Conservation (phyloP, 306 rosid species). For the Geum urbanum region DNA sequence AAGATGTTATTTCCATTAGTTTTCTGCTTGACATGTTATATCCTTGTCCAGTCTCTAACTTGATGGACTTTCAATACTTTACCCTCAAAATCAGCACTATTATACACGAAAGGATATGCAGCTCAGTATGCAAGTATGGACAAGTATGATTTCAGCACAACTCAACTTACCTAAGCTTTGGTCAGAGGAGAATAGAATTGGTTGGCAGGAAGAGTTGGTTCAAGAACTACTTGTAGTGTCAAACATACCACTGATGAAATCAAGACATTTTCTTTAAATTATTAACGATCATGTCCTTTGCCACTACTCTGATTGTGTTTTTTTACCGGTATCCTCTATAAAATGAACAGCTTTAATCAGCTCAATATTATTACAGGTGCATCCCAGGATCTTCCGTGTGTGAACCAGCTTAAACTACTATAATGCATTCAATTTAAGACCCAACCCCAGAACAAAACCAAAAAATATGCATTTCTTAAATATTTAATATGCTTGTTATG, state of each 20-base stretch:
- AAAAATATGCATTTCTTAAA: too few relatives aligned
- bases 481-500: background rate
- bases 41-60: background rate
- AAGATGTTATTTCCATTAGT: background rate
- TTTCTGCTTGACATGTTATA: background rate
- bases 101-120: background rate
- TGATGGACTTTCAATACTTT: background rate
- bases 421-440: background rate
- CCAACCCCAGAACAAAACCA: too few relatives aligned
- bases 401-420: background rate
- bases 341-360: background rate
- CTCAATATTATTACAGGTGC: conserved; percentile 2
- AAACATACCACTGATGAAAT: background rate
- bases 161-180: background rate
- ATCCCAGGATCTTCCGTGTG: background rate
- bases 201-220: background rate
- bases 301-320: background rate
- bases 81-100: background rate
- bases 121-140: background rate
- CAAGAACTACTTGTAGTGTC: background rate
- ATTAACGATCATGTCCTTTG: background rate
- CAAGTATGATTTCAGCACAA: background rate
- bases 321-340: background rate
- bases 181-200: background rate
- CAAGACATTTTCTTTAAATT: background rate